These are phyloP conservation scores for Funneliformis caledonium DNA, from an alignment of 371 early-diverging fungal species.

Conservation along the genomic window DNA sequence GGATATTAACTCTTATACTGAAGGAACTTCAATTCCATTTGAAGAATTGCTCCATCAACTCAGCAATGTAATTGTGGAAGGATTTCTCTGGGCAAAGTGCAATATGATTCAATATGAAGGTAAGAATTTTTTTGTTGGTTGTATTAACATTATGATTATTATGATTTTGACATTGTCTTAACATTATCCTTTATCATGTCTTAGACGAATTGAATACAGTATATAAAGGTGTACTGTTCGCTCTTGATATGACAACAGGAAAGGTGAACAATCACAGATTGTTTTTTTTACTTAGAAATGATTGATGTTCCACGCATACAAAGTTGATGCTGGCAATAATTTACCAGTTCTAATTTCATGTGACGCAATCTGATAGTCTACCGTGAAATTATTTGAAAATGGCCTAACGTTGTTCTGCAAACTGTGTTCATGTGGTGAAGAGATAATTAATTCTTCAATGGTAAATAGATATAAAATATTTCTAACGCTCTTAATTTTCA, in stretches of 20 bases:
- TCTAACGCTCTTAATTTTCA: neutral
- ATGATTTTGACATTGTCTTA: neutral
- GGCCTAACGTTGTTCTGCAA: slow-evolving; percentile 32
- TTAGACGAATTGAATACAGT: slow-evolving; percentile 21
- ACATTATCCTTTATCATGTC: neutral
- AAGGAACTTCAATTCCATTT: neutral
- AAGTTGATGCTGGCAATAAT: slow-evolving; percentile 23
- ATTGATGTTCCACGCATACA: slow-evolving; percentile 9
- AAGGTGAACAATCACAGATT: slow-evolving; percentile 31
- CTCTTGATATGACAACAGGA: slow-evolving; percentile 33
- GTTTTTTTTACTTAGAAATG: slow-evolving; percentile 14
- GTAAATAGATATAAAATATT: neutral
- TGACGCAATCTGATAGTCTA: slow-evolving; percentile 34
- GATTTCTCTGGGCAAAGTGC: slow-evolving; percentile 19
- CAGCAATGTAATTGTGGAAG: slow-evolving; percentile 26
- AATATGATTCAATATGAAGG: slow-evolving; percentile 18
- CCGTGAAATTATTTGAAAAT: slow-evolving; percentile 37
- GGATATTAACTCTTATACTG: neutral
- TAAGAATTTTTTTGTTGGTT: neutral
- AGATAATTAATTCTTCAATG: slow-evolving; percentile 17
- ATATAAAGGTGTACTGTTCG: slow-evolving; percentile 17
- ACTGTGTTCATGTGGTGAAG: slow-evolving; percentile 31
- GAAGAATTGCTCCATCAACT: slow-evolving; percentile 3
- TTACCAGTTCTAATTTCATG: slow-evolving; percentile 30
- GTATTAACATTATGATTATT: neutral